These are phyloP conservation scores for Annona cherimola DNA, from an alignment of 164 flowering plant genomes.

Conservation along the genomic window DNA sequence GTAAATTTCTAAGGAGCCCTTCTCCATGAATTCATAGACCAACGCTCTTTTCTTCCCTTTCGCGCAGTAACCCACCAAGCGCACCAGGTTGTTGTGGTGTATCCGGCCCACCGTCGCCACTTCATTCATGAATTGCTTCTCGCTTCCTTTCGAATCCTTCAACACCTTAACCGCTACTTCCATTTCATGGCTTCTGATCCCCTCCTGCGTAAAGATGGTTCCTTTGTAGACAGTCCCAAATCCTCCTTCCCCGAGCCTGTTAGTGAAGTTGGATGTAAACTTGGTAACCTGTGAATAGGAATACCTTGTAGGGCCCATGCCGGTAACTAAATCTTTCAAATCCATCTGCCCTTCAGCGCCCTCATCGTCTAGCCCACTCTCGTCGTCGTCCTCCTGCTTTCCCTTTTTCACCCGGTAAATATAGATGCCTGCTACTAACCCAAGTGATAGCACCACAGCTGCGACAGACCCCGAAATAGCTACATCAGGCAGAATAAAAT, in stretches of 20 bases:
- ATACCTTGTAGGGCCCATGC: conserved; percentile 2
- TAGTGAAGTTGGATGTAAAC: conserved; percentile 2
- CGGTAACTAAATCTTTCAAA: neutral
- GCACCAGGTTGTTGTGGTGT: conserved; percentile 1
- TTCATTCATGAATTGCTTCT: conserved; percentile 7
- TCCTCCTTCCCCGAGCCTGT: conserved; percentile 11
- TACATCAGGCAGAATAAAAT: neutral
- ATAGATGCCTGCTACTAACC: neutral
- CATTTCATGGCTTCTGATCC: neutral
- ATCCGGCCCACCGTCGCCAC: conserved; percentile 4
- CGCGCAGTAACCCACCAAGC: conserved; percentile 1
- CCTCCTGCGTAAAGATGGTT: neutral
- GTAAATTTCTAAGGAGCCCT: conserved; percentile 11
- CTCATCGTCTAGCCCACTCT: neutral
- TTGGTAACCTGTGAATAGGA: conserved; percentile 3
- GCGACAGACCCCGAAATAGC: neutral
- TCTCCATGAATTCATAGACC: conserved; percentile 11
- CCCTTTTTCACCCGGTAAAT: neutral
- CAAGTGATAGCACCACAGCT: neutral
- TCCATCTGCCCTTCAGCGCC: neutral
- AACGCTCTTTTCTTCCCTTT: neutral
- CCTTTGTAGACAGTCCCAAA: conserved; percentile 15
- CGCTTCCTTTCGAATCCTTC: conserved; percentile 4
- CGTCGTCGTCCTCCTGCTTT: neutral
- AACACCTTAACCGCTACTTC: conserved; percentile 5